Evolutionary conservation across 2,329 filamentous ascomycete species (phyloP), one percentile per base, ranked within the genome.

Genomic region (Sphaerulina populicola): DNA sequence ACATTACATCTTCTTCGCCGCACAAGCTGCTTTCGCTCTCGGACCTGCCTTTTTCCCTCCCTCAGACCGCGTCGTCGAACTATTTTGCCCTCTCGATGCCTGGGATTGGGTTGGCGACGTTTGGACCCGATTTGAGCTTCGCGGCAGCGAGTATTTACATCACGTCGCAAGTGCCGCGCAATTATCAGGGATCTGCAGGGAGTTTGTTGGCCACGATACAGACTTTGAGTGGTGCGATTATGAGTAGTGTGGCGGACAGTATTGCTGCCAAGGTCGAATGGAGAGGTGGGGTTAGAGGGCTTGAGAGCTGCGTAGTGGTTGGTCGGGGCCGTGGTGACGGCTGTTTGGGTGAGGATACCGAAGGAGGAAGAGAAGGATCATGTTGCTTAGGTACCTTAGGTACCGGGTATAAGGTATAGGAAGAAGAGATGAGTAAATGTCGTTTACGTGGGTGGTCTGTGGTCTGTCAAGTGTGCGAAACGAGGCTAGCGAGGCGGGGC

Each of bases 131-230:
- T 42, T 62, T 75, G 46, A 69, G 69, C 27, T 75, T 75, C 52
- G 72, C 72, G 0, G 72, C 73, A 0, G 72, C 72, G 0, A 70
- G 69, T n/a, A 74, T 75, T 40, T 74, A 74, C 60, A 74, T 75
- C 52, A 75, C 72, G 0, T 70, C 66, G 9, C 73, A 68, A 44
- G 72, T 75, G 4, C 68, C 71, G 1, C 58, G 71, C n/a, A 72
- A 68, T 1, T 74, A 74, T 47, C 73, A 75, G 52, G 72, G 72
- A 3, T 69, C 68, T 9, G 73, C 72, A 0, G 72, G 71, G 0
- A 73, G 71, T 48, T 52, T 75, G 52, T 59, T 75, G 4, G 72
- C 74, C 1, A 75, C 72, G 21, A 70, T 73, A 37, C 72, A 75
- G 59, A 74, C 74, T 49, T 60, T 74, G 14, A 71, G 70, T 0